These are phyloP conservation scores for Pythium insidiosum DNA, from an alignment of 352 stramenopile species.

Conservation along the genomic window DNA sequence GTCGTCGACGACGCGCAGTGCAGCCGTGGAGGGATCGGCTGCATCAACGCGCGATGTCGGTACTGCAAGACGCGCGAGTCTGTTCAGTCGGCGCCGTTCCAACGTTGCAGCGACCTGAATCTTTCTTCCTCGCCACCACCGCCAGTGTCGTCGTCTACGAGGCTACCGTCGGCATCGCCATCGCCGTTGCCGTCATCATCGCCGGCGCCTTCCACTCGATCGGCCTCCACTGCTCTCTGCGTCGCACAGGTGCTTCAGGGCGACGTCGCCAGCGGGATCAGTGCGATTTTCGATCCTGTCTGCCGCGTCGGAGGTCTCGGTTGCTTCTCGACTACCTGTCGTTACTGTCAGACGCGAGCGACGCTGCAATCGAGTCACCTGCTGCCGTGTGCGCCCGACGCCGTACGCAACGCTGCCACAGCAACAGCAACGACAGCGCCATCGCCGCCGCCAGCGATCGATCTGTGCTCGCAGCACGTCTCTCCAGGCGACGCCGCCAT, in stretches of 20 bases:
- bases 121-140: not conserved
- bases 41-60: constrained; percentile 15
- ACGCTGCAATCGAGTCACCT: constrained; percentile 12
- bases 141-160: not conserved
- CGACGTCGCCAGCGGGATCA: constrained; percentile 6
- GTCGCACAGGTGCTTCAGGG: not conserved
- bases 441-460: too few species aligned
- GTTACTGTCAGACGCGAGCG: constrained; percentile 21
- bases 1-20: constrained; percentile 9
- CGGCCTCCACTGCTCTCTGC: not conserved
- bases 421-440: not conserved
- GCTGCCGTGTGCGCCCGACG: not conserved
- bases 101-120: too few species aligned
- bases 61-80: constrained; percentile 14
- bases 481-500: constrained; percentile 6
- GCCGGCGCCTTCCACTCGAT: not conserved
- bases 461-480: constrained; percentile 8
- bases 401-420: not conserved
- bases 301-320: constrained; percentile 13
- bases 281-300: constrained; percentile 2
- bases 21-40: constrained; percentile 13
- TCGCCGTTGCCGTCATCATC: not conserved
- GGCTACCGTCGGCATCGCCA: not conserved
- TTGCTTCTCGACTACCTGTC: constrained; percentile 20
- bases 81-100: constrained; percentile 5